Evolutionary conservation across 2,329 filamentous ascomycete genomes (phyloP).

Genomic region (Aspergillus melleus): DNA sequence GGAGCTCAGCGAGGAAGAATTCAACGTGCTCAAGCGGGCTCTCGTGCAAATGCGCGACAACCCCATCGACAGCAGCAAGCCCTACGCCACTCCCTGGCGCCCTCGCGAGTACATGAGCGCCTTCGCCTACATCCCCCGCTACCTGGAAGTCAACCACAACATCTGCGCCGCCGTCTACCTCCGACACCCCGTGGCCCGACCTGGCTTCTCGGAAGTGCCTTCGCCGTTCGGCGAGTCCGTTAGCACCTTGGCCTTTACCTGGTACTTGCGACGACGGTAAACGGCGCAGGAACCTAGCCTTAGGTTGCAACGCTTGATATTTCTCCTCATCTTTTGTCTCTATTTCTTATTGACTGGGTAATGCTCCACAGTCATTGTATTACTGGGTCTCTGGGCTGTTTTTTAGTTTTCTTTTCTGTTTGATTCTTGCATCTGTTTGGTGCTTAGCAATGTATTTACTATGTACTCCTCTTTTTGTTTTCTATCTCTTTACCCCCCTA

Average conservation of each 20-base stretch:
- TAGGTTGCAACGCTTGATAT: slow-evolving; percentile 2
- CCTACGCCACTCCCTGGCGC: slow-evolving; percentile 88
- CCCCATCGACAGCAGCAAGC: slow-evolving; percentile 72
- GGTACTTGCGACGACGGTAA: slow-evolving; percentile 84
- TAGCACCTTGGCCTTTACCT: slow-evolving; percentile 85
- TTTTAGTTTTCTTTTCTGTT: slow-evolving; percentile 11
- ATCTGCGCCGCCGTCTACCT: slow-evolving; percentile 95
- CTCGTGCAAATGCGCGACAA: slow-evolving; percentile 70
- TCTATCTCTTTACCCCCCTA: background rate
- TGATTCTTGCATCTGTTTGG: slow-evolving; percentile 16
- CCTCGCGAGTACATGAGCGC: slow-evolving; percentile 84
- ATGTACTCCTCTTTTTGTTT: slow-evolving; percentile 12
- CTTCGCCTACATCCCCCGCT: slow-evolving; percentile 92
- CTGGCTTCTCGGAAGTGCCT: slow-evolving; percentile 77
- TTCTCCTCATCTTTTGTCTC: slow-evolving; percentile 10
- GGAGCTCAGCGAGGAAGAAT: slow-evolving; percentile 50
- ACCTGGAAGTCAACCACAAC: slow-evolving; percentile 96
- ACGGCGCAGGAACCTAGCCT: slow-evolving; percentile 13
- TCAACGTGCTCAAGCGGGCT: slow-evolving; percentile 53
- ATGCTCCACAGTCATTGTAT: slow-evolving; percentile 33
- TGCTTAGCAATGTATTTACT: slow-evolving; percentile 25
- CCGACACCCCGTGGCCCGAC: slow-evolving; percentile 85
- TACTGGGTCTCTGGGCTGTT: slow-evolving; percentile 31
- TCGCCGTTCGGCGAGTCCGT: slow-evolving; percentile 72
- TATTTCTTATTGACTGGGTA: slow-evolving; percentile 21